Percentiles rank a stretch among this genome's conserved stretches.
These are phyloP conservation scores for Colletotrichum phormii DNA, from an alignment of 2,329 filamentous ascomycete genomes.

Conservation along the genomic window DNA sequence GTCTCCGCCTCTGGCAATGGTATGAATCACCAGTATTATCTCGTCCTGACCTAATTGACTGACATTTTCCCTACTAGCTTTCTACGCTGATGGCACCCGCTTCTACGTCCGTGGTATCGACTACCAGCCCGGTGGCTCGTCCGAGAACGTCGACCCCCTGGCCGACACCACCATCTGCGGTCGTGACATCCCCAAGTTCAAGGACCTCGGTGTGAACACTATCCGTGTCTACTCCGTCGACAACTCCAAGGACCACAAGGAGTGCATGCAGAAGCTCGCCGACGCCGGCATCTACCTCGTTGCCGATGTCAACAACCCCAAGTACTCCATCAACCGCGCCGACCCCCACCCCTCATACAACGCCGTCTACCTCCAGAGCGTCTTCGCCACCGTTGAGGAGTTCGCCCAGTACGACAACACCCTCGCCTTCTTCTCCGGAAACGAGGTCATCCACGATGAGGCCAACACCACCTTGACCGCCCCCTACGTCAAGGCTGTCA, in stretches of 20 bases:
- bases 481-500: conserved; percentile 82
- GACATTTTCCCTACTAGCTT: conserved; percentile 55
- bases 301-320: conserved; percentile 89
- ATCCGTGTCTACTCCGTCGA: conserved; percentile 94
- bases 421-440: conserved; percentile 86
- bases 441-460: conserved; percentile 81
- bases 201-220: conserved; percentile 89
- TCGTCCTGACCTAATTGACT: conserved; percentile 38
- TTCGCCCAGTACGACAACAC: conserved; percentile 89
- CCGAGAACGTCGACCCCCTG: conserved; percentile 76
- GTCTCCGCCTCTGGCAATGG: conserved; percentile 69
- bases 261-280: conserved; percentile 84
- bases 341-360: conserved; percentile 86
- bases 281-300: conserved; percentile 93
- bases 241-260: conserved; percentile 81
- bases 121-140: conserved; percentile 72
- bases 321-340: conserved; percentile 87
- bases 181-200: conserved; percentile 85
- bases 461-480: conserved; percentile 72
- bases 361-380: conserved; percentile 81
- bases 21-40: conserved; percentile 42
- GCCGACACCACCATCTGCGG: conserved; percentile 77
- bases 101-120: conserved; percentile 72
- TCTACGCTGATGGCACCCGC: conserved; percentile 63
- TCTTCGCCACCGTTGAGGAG: conserved; percentile 89